These are phyloP conservation scores for Carex cristatella DNA, from an alignment of 176 grass and related monocot genomes.

Conservation along the genomic window DNA sequence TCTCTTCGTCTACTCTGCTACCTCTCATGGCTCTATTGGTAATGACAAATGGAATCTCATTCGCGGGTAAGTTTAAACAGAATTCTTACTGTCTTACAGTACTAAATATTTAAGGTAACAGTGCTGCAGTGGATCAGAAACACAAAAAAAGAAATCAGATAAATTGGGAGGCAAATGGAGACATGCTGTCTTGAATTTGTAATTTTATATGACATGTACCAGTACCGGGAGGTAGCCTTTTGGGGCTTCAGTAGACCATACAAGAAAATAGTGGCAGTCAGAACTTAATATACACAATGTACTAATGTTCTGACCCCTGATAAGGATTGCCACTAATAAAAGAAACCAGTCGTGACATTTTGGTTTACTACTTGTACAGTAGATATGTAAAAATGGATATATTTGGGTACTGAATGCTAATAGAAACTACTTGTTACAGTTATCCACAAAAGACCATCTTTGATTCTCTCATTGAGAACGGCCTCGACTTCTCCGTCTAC, in stretches of 20 bases:
- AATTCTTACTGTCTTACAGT: neutral
- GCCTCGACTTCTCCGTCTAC: constrained; percentile 57
- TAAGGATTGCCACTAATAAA: neutral
- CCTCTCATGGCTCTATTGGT: constrained; percentile 69
- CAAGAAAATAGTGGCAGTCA: neutral
- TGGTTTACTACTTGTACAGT: neutral
- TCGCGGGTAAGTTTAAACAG: constrained; percentile 26
- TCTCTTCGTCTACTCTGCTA: constrained; percentile 90
- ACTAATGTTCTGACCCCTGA: neutral
- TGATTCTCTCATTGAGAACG: constrained; percentile 64
- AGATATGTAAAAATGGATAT: neutral
- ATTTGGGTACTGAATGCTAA: neutral
- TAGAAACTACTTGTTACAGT: neutral
- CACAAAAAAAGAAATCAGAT: neutral
- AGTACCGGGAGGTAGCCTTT: neutral
- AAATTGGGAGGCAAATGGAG: neutral
- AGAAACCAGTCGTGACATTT: neutral
- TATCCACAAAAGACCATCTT: constrained; percentile 93
- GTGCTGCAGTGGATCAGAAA: neutral
- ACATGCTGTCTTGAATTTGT: neutral
- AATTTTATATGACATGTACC: neutral
- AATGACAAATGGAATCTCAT: constrained; percentile 69
- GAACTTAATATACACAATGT: neutral
- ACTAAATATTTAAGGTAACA: neutral
- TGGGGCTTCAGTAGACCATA: neutral